Percentiles rank a stretch among this genome's conserved stretches.
These are phyloP conservation scores for Pichia heedii DNA, from an alignment of 805 yeast species.

Conservation along the genomic window DNA sequence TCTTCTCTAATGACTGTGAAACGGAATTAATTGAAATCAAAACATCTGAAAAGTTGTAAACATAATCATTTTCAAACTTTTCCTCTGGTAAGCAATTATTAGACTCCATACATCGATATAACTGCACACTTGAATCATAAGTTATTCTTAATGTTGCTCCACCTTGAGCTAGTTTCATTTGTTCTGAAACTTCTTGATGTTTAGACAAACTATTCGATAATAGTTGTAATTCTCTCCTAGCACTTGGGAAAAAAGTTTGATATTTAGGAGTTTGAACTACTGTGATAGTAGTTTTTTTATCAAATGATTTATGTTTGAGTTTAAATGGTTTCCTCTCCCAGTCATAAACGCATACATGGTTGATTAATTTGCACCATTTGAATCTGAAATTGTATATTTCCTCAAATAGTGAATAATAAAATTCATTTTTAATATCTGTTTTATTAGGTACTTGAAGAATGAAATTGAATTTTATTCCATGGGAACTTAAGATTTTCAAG, in stretches of 20 bases:
- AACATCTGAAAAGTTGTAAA: not conserved
- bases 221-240: not conserved
- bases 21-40: not conserved
- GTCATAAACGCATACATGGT: not conserved
- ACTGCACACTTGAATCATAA: not conserved
- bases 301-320: not conserved
- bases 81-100: not conserved
- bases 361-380: not conserved
- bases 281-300: not conserved
- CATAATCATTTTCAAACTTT: not conserved
- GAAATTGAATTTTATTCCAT: not conserved
- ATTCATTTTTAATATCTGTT: not conserved
- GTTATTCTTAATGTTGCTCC: not conserved
- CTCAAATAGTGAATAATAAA: not conserved
- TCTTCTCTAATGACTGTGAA: not conserved
- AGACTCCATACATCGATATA: not conserved
- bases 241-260: not conserved
- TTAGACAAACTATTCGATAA: not conserved
- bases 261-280: not conserved
- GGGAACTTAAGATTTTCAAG: not conserved
- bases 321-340: not conserved
- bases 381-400: conserved; percentile 3
- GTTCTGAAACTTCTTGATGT: not conserved
- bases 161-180: not conserved
- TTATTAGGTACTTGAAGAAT: not conserved